Conservation (phyloP, 331 rosid genomes). For the Pyracantha coccinea region DNA sequence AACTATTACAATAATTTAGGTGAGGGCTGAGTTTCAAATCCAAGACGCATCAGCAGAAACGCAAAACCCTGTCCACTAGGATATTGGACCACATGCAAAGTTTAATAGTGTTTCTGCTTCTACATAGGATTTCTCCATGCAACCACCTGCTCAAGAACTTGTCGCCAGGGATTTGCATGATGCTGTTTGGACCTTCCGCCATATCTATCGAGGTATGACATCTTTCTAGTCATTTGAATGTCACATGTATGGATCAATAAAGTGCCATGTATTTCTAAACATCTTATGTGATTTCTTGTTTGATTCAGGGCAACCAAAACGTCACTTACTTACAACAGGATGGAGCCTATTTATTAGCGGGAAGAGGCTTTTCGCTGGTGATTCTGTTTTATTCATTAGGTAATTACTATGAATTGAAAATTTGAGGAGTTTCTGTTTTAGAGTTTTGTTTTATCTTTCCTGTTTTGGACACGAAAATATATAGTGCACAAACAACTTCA, state of each 20-base stretch:
- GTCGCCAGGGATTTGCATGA: constrained; percentile 81
- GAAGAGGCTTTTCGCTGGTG: constrained; percentile 88
- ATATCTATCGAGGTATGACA: constrained; percentile 65
- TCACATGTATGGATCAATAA: background rate
- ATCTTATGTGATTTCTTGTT: background rate
- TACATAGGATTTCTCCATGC: constrained; percentile 64
- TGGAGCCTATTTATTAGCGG: constrained; percentile 90
- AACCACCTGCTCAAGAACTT: constrained; percentile 94
- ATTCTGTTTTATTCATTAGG: constrained; percentile 90
- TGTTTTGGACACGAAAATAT: background rate
- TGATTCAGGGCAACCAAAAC: constrained; percentile 76
- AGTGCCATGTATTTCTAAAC: constrained; percentile 6
- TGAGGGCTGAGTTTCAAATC: too few species aligned
- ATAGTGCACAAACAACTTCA: background rate
- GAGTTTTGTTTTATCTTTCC: background rate
- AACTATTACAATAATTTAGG: too few species aligned
- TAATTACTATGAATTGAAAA: constrained; percentile 14
- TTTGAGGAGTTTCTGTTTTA: background rate
- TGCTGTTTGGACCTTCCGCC: constrained; percentile 71
- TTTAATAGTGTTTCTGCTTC: constrained; percentile 17
- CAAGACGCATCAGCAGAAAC: too few species aligned
- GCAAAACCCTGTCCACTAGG: too few species aligned
- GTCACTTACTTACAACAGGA: constrained; percentile 88
- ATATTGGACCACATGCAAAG: background rate
- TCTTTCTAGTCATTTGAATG: background rate